These are phyloP conservation scores for Zymoseptoria ardabiliae DNA, from an alignment of 2,329 filamentous ascomycete species.

Conservation along the genomic window DNA sequence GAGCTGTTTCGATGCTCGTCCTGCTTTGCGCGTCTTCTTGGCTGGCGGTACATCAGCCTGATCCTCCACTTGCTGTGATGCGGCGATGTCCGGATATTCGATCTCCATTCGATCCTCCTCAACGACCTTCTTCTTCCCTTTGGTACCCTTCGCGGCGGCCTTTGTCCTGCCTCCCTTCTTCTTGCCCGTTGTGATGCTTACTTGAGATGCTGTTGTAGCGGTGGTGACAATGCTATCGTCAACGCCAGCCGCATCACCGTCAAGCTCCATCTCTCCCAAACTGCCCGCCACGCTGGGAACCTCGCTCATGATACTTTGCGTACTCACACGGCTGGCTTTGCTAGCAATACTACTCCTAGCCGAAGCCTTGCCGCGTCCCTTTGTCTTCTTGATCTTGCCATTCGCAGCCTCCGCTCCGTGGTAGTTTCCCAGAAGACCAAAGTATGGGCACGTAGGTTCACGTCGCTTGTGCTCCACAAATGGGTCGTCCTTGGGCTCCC, in stretches of 20 bases:
- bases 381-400: constrained; percentile 26
- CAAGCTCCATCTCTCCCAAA: constrained; percentile 12
- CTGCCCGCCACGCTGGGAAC: constrained; percentile 16
- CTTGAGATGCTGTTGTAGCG: constrained; percentile 34
- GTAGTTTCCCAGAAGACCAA: constrained; percentile 53
- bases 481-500: constrained; percentile 89
- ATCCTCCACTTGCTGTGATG: constrained; percentile 12
- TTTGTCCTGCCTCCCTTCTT: constrained; percentile 38
- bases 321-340: constrained; percentile 60
- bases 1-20: constrained; percentile 20
- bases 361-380: constrained; percentile 17
- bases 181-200: constrained; percentile 26
- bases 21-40: constrained; percentile 20
- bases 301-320: constrained; percentile 32
- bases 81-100: constrained; percentile 14
- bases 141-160: constrained; percentile 37
- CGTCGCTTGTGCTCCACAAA: constrained; percentile 81
- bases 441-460: constrained; percentile 75
- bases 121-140: constrained; percentile 17
- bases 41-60: constrained; percentile 8
- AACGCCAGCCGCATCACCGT: constrained; percentile 36
- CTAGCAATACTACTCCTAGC: constrained; percentile 41
- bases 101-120: constrained; percentile 10
- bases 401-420: constrained; percentile 14
- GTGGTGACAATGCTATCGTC: constrained; percentile 49